Conservation (phyloP, 208 protist species). For the Leishmania tarentolae region DNA sequence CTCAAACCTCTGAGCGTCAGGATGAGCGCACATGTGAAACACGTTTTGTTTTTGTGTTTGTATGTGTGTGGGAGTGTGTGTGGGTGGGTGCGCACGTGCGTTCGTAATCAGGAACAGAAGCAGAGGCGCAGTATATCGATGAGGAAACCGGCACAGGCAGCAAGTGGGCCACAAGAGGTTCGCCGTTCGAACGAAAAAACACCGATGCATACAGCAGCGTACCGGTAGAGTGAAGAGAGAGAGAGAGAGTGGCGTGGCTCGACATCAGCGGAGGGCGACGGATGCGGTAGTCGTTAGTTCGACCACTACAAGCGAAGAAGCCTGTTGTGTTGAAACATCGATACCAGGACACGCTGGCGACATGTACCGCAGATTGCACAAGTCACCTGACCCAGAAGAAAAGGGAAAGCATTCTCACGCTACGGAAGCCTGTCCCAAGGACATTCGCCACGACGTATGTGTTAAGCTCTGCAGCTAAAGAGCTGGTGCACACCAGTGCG, state of each 20-base stretch:
- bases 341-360: neutral
- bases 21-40: neutral
- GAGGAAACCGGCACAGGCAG: neutral
- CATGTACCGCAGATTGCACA: neutral
- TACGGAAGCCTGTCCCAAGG: neutral
- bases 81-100: too few species aligned
- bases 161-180: neutral
- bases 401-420: too few species aligned
- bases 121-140: neutral
- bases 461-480: neutral
- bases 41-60: neutral
- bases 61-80: neutral
- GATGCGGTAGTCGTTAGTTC: neutral
- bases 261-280: neutral
- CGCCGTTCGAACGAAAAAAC: neutral
- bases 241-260: neutral
- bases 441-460: neutral
- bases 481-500: neutral
- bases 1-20: neutral
- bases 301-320: neutral
- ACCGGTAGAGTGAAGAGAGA: neutral
- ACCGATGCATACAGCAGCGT: neutral
- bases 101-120: neutral
- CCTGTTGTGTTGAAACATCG: neutral
- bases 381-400: neutral